Conservation (phyloP, 495 filamentous ascomycete genomes). For the Thozetella sp. region DNA sequence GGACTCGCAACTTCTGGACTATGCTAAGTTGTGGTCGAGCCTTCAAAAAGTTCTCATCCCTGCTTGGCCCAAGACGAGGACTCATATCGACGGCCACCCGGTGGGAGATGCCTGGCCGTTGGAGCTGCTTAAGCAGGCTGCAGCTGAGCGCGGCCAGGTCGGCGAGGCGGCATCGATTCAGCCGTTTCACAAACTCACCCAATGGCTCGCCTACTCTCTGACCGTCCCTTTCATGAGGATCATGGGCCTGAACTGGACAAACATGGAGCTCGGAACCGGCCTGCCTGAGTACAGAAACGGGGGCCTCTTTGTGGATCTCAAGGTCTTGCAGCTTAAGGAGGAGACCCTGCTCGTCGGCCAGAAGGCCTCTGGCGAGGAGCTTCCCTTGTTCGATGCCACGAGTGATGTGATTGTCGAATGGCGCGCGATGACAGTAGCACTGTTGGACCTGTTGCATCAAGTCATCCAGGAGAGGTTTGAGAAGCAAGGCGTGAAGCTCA, state of each 20-base stretch:
- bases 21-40: constrained; percentile 44
- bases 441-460: constrained; percentile 60
- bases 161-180: constrained; percentile 32
- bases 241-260: constrained; percentile 65
- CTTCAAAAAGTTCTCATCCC: constrained; percentile 53
- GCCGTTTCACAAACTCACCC: constrained; percentile 72
- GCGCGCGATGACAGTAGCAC: constrained; percentile 67
- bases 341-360: constrained; percentile 55
- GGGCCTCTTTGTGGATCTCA: constrained; percentile 68
- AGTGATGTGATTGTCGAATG: constrained; percentile 76
- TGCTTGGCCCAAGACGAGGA: constrained; percentile 58
- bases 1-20: constrained; percentile 24
- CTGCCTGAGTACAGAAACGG: constrained; percentile 74
- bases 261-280: constrained; percentile 64
- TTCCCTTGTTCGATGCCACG: constrained; percentile 63
- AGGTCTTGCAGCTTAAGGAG: constrained; percentile 61
- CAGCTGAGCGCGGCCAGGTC: constrained; percentile 18
- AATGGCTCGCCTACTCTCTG: constrained; percentile 75
- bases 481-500: constrained; percentile 48
- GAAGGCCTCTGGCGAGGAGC: constrained; percentile 52
- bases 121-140: constrained; percentile 15
- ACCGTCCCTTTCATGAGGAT: constrained; percentile 70
- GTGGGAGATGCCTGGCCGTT: constrained; percentile 63
- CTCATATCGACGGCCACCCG: constrained; percentile 48
- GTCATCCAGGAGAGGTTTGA: constrained; percentile 36